A percentile compares a stretch with the other conserved stretches of the same genome.
phyloP scores from a whole-genome alignment of 345 rosid species.

The Bretschneidera sinensis region DNA sequence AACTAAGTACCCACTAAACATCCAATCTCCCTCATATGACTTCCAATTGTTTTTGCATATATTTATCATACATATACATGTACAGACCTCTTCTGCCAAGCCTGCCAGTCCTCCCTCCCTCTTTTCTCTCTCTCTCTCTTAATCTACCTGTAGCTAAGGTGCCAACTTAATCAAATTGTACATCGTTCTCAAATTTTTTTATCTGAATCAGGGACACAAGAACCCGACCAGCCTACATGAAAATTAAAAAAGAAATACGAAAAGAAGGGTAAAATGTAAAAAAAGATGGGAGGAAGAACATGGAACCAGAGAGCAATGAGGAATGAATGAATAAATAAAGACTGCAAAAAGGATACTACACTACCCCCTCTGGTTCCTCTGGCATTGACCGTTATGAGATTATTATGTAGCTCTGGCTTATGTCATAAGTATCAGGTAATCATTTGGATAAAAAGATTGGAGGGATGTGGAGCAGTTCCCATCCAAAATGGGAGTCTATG shows the following conservation, averaged over 20 bases:
- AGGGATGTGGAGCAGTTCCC: slow-evolving; percentile 30
- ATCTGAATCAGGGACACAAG: slow-evolving; percentile 31
- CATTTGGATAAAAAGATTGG: slow-evolving; percentile 21
- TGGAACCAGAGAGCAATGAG: slow-evolving; percentile 48
- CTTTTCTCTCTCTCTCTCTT: slow-evolving; percentile 28
- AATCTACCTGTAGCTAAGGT: slow-evolving; percentile 19
- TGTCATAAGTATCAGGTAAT: slow-evolving; percentile 45
- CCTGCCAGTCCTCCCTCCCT: slow-evolving; percentile 26
- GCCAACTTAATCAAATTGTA: slow-evolving; percentile 35
- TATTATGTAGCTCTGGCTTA: slow-evolving; percentile 39
- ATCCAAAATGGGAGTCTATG: slow-evolving; percentile 19
- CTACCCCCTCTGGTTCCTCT: slow-evolving; percentile 47
- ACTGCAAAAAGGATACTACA: slow-evolving; percentile 41
- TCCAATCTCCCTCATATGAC: slow-evolving; percentile 39
- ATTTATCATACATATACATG: slow-evolving; percentile 49
- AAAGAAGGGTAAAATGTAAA: background rate
- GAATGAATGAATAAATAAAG: slow-evolving; percentile 60
- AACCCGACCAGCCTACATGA: slow-evolving; percentile 42
- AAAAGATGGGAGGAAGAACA: slow-evolving; percentile 19
- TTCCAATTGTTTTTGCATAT: slow-evolving; percentile 43
- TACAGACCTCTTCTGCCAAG: slow-evolving; percentile 42
- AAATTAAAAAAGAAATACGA: slow-evolving; percentile 21
- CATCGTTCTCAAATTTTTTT: slow-evolving; percentile 21
- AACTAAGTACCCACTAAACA: slow-evolving; percentile 42
- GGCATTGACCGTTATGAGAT: slow-evolving; percentile 32